These are phyloP conservation scores for Pleurotus citrinopileatus DNA, from an alignment of 768 basidiomycete genomes.

Conservation along the genomic window DNA sequence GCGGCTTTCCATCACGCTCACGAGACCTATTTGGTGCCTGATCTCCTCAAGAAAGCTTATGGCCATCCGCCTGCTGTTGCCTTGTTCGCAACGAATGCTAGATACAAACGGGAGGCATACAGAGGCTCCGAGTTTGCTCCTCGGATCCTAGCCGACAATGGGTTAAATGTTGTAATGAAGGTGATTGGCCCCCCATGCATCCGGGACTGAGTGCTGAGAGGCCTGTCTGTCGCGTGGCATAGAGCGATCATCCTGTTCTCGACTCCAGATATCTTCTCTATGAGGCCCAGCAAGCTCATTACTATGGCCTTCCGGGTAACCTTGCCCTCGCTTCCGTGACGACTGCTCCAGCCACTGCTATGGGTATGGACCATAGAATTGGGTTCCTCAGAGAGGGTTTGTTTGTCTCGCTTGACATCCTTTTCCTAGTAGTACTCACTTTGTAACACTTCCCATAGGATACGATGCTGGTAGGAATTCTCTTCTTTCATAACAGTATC, in stretches of 20 bases:
- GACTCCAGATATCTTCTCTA: slow-evolving; percentile 70
- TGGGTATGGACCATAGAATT: slow-evolving; percentile 75
- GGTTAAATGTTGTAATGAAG: slow-evolving; percentile 77
- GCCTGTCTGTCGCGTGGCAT: slow-evolving; percentile 74
- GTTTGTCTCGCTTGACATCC: no score
- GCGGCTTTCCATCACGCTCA: slow-evolving; percentile 86
- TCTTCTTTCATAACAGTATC: neutral
- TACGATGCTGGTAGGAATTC: slow-evolving; percentile 64
- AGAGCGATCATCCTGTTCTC: slow-evolving; percentile 63
- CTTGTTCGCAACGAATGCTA: slow-evolving; percentile 69
- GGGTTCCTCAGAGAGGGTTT: slow-evolving; percentile 62
- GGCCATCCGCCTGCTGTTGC: slow-evolving; percentile 66
- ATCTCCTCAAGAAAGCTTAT: slow-evolving; percentile 72
- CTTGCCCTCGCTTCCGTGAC: slow-evolving; percentile 71
- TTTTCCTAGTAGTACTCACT: no score
- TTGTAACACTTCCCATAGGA: slow-evolving; percentile 30
- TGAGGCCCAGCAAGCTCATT: slow-evolving; percentile 77
- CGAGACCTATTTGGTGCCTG: slow-evolving; percentile 88
- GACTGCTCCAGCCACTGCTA: slow-evolving; percentile 62
- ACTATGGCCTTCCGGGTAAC: slow-evolving; percentile 64
- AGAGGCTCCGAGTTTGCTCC: slow-evolving; percentile 78
- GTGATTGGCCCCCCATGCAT: slow-evolving; percentile 65
- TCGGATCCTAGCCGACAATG: slow-evolving; percentile 69
- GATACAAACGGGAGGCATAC: slow-evolving; percentile 53
- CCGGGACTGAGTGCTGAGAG: slow-evolving; percentile 68